phyloP scores from a whole-genome alignment of 1,284 basidiomycete genomes.

The Microbotryum scabiosae region DNA sequence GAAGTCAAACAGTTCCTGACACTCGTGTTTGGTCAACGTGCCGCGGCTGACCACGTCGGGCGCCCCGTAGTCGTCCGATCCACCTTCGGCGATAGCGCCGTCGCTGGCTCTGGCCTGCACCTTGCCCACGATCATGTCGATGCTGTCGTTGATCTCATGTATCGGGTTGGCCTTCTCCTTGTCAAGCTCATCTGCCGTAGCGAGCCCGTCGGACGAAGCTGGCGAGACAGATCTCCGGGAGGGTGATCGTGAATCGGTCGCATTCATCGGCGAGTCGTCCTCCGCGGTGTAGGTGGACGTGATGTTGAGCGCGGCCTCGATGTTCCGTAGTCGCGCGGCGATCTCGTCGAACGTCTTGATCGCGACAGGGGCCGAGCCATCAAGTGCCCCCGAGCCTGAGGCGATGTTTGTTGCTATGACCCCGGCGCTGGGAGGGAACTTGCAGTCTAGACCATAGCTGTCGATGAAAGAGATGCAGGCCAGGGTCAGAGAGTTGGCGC shows the following conservation, averaged over 20 bases:
- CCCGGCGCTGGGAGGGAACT: constrained; percentile 21
- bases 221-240: neutral
- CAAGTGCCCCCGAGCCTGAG: no score
- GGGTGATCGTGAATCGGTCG: neutral
- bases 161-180: constrained; percentile 20
- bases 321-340: constrained; percentile 21
- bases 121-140: constrained; percentile 15
- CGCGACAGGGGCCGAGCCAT: no score
- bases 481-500: neutral
- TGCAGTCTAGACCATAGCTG: constrained; percentile 29
- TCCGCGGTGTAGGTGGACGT: neutral
- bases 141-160: constrained; percentile 19
- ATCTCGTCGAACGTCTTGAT: constrained; percentile 17
- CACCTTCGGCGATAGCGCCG: neutral
- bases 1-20: constrained; percentile 31
- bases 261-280: constrained; percentile 1
- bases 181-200: constrained; percentile 10
- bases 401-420: neutral
- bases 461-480: neutral
- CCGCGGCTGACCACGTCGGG: constrained; percentile 24
- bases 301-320: constrained; percentile 26
- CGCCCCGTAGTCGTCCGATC: constrained; percentile 22
- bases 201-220: constrained; percentile 11
- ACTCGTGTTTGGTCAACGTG: constrained; percentile 21
- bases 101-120: constrained; percentile 2